Percentiles rank a stretch among this genome's conserved stretches.
Conservation (phyloP, 2,329 filamentous ascomycete species). For the Fusarium scirpi region DNA sequence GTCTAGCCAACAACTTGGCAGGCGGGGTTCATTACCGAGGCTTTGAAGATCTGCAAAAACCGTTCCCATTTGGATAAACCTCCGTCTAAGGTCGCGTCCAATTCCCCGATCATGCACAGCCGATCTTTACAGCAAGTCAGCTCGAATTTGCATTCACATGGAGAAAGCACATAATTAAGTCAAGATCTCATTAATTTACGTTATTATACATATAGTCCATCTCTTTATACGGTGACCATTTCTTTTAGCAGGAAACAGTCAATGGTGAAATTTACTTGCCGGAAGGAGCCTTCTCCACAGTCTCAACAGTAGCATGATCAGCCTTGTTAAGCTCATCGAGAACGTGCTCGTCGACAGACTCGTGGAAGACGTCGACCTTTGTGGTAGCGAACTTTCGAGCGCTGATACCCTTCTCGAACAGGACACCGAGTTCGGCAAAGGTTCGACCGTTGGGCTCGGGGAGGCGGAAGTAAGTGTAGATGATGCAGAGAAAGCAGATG, state of each 20-base stretch:
- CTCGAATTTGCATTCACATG: background rate
- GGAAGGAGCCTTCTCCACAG: constrained; percentile 7
- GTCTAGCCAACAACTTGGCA: background rate
- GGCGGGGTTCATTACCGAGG: too few species aligned
- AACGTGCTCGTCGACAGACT: constrained; percentile 61
- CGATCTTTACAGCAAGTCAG: background rate
- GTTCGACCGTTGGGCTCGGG: constrained; percentile 84
- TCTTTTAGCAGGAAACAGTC: background rate
- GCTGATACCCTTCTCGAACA: constrained; percentile 80
- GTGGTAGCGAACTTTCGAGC: constrained; percentile 79
- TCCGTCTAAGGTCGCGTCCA: background rate
- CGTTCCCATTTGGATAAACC: background rate
- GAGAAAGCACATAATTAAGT: background rate
- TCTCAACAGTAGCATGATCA: constrained; percentile 22
- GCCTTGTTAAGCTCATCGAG: constrained; percentile 61
- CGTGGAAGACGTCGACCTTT: constrained; percentile 67
- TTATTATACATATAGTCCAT: background rate
- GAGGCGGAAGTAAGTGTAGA: constrained; percentile 71
- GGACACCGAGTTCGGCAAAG: constrained; percentile 86
- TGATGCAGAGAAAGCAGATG: constrained; percentile 81
- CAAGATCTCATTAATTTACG: constrained; percentile 15
- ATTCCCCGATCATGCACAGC: background rate
- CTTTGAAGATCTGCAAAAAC: background rate
- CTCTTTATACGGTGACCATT: background rate
- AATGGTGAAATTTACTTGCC: background rate